Evolutionary conservation across 2,329 filamentous ascomycete genomes (phyloP).

Genomic region (Leptographium galeiforme): DNA sequence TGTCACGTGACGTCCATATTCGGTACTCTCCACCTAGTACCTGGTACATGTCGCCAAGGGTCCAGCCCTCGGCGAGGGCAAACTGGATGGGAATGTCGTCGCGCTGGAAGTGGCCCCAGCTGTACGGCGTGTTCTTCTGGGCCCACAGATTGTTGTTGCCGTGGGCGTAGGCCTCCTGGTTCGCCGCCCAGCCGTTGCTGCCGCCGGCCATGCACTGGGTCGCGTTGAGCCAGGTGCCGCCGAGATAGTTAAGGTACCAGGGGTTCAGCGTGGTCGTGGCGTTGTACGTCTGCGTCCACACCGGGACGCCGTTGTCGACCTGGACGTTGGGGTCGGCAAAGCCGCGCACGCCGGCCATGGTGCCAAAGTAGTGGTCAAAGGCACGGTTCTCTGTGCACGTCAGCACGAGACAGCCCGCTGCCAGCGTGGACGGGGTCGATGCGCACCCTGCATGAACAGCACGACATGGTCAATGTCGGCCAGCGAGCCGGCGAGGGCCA

Average conservation of each 20-base stretch:
- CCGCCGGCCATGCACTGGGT: constrained; percentile 42
- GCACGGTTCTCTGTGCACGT: not conserved
- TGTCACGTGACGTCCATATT: constrained; percentile 18
- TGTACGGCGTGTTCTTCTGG: constrained; percentile 37
- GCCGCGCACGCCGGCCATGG: constrained; percentile 41
- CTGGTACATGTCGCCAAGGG: constrained; percentile 41
- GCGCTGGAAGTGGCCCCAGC: constrained; percentile 36
- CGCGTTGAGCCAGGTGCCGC: constrained; percentile 31
- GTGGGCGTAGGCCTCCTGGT: constrained; percentile 36
- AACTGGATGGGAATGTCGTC: constrained; percentile 42
- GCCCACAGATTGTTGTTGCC: constrained; percentile 41
- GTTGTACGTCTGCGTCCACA: constrained; percentile 2
- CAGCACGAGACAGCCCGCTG: no score
- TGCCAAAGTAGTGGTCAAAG: constrained; percentile 33
- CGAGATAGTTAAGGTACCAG: constrained; percentile 41
- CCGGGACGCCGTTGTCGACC: constrained; percentile 19
- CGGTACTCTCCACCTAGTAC: not conserved
- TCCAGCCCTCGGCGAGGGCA: constrained; percentile 39
- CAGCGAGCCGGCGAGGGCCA: constrained; percentile 4
- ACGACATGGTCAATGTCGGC: constrained; percentile 41
- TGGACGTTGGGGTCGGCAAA: constrained; percentile 43
- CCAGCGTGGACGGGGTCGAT: no score
- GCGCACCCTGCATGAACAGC: constrained; percentile 36
- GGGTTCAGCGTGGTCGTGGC: constrained; percentile 23
- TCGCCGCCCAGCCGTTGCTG: constrained; percentile 35